Evolutionary conservation across 495 filamentous ascomycete genomes (phyloP).

Genomic region (Daldinia grandis): DNA sequence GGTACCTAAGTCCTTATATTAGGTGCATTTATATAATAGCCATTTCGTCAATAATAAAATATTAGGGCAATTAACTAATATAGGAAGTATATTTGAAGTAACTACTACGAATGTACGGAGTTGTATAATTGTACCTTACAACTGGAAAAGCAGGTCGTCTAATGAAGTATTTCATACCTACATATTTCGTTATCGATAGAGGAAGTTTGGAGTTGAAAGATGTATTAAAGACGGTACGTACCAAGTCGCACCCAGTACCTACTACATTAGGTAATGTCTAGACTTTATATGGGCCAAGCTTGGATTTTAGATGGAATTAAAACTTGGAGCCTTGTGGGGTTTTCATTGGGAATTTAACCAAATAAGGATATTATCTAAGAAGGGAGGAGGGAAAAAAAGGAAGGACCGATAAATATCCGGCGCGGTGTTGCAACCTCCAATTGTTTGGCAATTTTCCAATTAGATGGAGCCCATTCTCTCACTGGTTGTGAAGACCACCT

Average conservation of each 20-base stretch:
- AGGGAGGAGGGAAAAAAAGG: constrained; percentile 14
- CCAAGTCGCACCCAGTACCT: background rate
- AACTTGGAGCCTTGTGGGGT: background rate
- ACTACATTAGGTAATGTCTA: too few species aligned
- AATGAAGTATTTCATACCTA: background rate
- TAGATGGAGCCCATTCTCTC: constrained; percentile 22
- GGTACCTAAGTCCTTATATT: background rate
- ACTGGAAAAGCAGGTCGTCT: background rate
- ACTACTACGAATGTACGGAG: background rate
- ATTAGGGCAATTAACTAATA: background rate
- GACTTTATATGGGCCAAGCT: background rate
- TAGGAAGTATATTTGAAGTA: background rate
- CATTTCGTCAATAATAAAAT: background rate
- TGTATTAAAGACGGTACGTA: background rate
- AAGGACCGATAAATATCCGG: constrained; percentile 41
- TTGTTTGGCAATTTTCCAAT: constrained; percentile 23
- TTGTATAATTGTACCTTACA: background rate
- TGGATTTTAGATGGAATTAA: constrained; percentile 3
- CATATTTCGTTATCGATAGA: background rate
- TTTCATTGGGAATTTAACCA: background rate
- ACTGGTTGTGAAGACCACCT: constrained; percentile 2
- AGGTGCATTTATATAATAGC: too few species aligned
- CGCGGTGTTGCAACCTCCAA: constrained; percentile 10
- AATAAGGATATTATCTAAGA: background rate
- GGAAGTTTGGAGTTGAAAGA: background rate